Base-by-base conservation (phyloP, 768 basidiomycete species). In the Clathrus columnatus region DNA sequence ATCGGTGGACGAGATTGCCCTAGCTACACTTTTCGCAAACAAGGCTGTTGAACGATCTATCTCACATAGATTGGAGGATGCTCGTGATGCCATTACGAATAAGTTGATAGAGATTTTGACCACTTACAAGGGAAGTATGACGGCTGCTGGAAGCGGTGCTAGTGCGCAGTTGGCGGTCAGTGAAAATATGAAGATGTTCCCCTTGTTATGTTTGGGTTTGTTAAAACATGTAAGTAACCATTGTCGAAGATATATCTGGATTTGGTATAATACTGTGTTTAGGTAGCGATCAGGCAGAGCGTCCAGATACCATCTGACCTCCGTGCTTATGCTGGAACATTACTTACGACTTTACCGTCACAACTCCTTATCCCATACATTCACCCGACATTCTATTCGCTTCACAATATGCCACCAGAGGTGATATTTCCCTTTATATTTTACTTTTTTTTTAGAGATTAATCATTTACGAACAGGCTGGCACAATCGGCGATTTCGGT, bases 301-400 rank as follows among this genome's bases (percentile, higher is more conserved):
- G 83, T 91, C 2, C 91, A 94, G 66, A 98, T 99, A 67, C 93
- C 95, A 29, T 89, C 95, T 7, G 96, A 99, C 71, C 84, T 99
- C 49, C 77, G 96, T 61, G 88, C 93, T 8, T 98, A 98, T 65
- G 91, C 96, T 1, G 94, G 97, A 70, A 86, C 87, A 5, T 72
- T 99, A 30, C 76, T 98, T 61, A 91, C 91, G 0, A 89, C 93
- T 7, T 68, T 98, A 49, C 96, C 96, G 0, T 85, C 91, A 2
- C 91, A 99, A 74, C 70, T 85, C 7, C 80, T 99, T 48, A 76
- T 98, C 55, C 92, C 96, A 0, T 98, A 96, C 69, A 80, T 98
- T 61, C 90, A 98, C 70, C 94, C 96, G 3, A 80, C 80, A 16
- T 96, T 99, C 77, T 98, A 95, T 72, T 88, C 92, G 4, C 72